Evolutionary conservation across 2,329 filamentous ascomycete genomes (phyloP), one percentile per base, ranked within the genome.

Genomic region (Mollisia scopiformis): DNA sequence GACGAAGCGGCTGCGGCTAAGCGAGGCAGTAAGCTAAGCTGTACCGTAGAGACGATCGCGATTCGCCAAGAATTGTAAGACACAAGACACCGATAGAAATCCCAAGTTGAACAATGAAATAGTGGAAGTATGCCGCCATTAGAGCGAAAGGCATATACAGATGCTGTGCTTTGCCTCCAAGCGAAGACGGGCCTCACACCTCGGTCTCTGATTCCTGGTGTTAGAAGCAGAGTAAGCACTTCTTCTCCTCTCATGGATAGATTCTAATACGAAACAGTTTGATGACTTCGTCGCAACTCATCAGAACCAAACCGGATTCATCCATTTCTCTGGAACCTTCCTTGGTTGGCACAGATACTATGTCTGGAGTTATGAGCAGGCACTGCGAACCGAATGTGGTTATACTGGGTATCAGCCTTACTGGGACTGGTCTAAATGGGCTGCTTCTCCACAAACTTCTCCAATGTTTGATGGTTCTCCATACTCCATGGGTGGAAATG

Each of bases 401-500:
- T 81, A 80, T 63, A 75, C 68, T 6, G 78, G 78, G 31, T 68
- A 72, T 16, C 74, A 78, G 58, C 77, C 78, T n/a, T 63, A 65
- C 41, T 65, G 63, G 63, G 61, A 65, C 16, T 65, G 63, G 63
- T 55, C 57, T 21, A 57, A 37, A 21, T 52, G 37, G 27, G 58
- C 58, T n/a, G 43, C 19, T n/a, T 79, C 58, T 33, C 37, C 57
- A 1, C 25, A 52, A 14, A 51, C 25, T 14, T 53, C 43, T 19
- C 52, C 51, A 27, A 37, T 84, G 49, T 84, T 86, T 64, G 81
- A 84, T 64, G 84, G 83, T 37, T 80, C 77, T 65, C 77, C 76
- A 25, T 80, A 77, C 47, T 76, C 60, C 14, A 72, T 84, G 75
- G 77, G 78, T 31, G 79, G 81, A 33, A 78, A 84, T 62, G 82